Conservation (phyloP, 1,284 basidiomycete species). For the Cryptococcus amylolentus region DNA sequence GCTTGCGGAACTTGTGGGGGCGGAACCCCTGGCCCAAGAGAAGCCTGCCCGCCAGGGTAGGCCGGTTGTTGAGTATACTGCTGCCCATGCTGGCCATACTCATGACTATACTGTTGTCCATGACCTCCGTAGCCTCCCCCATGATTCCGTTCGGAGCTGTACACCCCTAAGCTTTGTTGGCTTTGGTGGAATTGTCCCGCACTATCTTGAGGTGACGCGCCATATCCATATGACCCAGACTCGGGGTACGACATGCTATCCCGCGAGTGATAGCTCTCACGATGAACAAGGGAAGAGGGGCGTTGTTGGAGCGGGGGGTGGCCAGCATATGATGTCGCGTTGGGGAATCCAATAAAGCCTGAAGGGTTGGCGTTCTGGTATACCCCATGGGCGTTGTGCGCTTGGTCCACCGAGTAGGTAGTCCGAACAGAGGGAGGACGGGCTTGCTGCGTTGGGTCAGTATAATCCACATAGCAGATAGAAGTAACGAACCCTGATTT, state of each 20-base stretch:
- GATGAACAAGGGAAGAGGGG: background rate
- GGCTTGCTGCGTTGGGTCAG: slow-evolving; percentile 10
- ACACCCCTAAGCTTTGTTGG: background rate
- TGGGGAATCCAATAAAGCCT: background rate
- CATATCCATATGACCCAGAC: background rate
- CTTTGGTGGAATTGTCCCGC: background rate
- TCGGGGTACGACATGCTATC: background rate
- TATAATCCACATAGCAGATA: background rate
- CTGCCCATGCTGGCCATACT: background rate
- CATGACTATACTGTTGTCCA: too few relatives aligned
- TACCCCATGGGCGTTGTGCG: background rate
- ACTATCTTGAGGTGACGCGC: background rate
- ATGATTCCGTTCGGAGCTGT: background rate
- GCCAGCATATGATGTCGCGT: background rate
- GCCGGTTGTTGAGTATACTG: background rate
- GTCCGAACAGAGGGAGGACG: slow-evolving; percentile 18
- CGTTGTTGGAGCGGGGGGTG: background rate
- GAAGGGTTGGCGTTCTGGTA: background rate
- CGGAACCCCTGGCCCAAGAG: background rate
- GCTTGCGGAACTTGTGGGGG: background rate
- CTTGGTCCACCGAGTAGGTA: slow-evolving; percentile 8
- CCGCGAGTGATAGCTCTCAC: background rate
- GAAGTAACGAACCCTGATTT: slow-evolving; percentile 12
- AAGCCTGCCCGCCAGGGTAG: background rate
- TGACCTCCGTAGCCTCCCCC: too few relatives aligned